Base-by-base conservation (phyloP, 1,284 basidiomycete species). In the Pseudozyma tsukubaensis region DNA sequence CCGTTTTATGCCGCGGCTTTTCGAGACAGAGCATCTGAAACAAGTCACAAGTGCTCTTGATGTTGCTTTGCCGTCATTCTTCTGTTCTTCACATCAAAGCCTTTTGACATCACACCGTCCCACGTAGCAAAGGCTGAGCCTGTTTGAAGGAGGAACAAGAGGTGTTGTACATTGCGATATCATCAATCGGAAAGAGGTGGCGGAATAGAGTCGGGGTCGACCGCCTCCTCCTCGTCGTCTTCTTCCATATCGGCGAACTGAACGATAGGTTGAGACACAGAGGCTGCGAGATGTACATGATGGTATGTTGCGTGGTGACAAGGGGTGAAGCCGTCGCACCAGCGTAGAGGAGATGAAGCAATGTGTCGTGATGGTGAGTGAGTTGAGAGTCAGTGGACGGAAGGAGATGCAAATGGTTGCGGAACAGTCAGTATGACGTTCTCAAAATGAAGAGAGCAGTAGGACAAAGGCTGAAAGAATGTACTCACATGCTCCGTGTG, bases 261-360 rank as follows among this genome's bases (percentile, higher is more conserved):
- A 0, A 74, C 72, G 9, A 70, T 24, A 3, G 72, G 72, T n/a
- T 74, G 72, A 3, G 72, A 74, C 48, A 74, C 59, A 5, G 67
- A 59, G 12, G 66, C 72, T 74, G 44, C 16, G 5, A 14, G 6
- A 19, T 7, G 53, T 35, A 8, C 16, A 19, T 5, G 13, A 16
- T 18, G 35, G n/a, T 18, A 7, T 44, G 39, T 18, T 24, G 21
- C 13, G 37, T 6, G n/a, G n/a, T n/a, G n/a, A n/a, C n/a, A n/a
- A n/a, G n/a, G n/a, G n/a, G n/a, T n/a, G n/a, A n/a, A n/a, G n/a
- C n/a, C n/a, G n/a, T n/a, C n/a, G n/a, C n/a, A n/a, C n/a, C n/a
- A n/a, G n/a, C n/a, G n/a, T n/a, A n/a, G n/a, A n/a, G n/a, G n/a
- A n/a, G n/a, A n/a, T n/a, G n/a, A n/a, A n/a, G n/a, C n/a, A n/a